Evolutionary conservation across 2,329 filamentous ascomycete genomes (phyloP).

Genomic region (Nemania sp.): DNA sequence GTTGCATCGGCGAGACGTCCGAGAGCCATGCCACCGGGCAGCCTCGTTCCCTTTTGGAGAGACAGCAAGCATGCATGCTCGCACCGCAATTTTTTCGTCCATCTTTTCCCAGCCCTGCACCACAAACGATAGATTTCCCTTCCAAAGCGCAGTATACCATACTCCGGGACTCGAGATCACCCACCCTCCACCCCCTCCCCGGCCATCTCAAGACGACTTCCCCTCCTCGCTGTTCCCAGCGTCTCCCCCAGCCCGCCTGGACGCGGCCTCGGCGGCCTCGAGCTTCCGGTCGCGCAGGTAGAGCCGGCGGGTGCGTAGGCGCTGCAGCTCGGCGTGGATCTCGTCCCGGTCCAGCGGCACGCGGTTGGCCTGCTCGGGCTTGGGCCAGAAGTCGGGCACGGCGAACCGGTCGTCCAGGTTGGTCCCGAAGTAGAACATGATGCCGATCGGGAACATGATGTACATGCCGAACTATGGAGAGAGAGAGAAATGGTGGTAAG

Average conservation of each 20-base stretch:
- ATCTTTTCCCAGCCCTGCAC: background rate
- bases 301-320: constrained; percentile 67
- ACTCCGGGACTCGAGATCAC: background rate
- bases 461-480: constrained; percentile 87
- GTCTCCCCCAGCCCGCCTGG: background rate
- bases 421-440: constrained; percentile 99
- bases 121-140: background rate
- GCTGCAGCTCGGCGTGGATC: constrained; percentile 78
- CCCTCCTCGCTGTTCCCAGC: constrained; percentile 8
- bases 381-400: constrained; percentile 93
- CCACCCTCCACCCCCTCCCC: too few species aligned
- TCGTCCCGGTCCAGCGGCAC: constrained; percentile 79
- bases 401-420: constrained; percentile 93
- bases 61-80: background rate
- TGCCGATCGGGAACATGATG: constrained; percentile 96
- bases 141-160: background rate
- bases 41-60: constrained; percentile 1
- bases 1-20: background rate
- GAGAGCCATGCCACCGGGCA: background rate
- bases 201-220: constrained; percentile 2
- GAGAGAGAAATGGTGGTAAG: background rate
- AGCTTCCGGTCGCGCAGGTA: constrained; percentile 74
- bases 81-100: background rate
- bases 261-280: constrained; percentile 44
- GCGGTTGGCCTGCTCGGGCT: constrained; percentile 73